Evolutionary conservation across 2,329 filamentous ascomycete species (phyloP), one percentile per base, ranked within the genome.

Genomic region (Fusarium verrucosum): DNA sequence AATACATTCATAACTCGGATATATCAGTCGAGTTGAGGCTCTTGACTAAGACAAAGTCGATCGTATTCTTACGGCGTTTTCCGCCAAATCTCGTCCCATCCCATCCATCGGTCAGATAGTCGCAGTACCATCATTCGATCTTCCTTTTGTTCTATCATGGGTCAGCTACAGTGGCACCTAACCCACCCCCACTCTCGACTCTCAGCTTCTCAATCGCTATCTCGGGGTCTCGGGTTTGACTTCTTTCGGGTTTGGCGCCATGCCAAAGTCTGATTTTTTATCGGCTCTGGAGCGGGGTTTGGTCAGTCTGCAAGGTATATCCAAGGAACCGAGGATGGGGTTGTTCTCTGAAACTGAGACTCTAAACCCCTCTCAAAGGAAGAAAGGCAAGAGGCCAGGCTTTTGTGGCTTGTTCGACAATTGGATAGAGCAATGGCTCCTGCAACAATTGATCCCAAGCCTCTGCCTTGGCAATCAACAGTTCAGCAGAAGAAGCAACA

Each of bases 311-410:
- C 13, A 44, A 7, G 13, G 14, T 25, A 44, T n/a, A n/a, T 19
- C 10, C 47, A 50, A 50, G n/a, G 37, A n/a, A 16, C 10, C 47
- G 44, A 50, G n/a, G 37, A 50, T 50, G 47, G 37, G 47, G 47
- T 50, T 14, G 10, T 14, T 8, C 10, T 44, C 20, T 17, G 19
- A 37, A 44, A 44, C 47, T 5, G 26, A 28, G 26, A 13, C 30
- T 32, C 30, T 8, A 6, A 32, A 16, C 25, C 22, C 20, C 6
- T 28, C 3, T n/a, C 5, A 3, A 4, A 20, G 9, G 6, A n/a
- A 44, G 26, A 50, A 40, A 26, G 30, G 30, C n/a, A 32, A 32
- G 30, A 32, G 30, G 23, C 10, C 7, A 5, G 23, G n/a, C 26
- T 4, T 28, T 40, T 14, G 23, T 47, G 32, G 23, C 23, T 20